Base-by-base conservation (phyloP, 257 asterid genomes). In the Solanum chmielewskii region DNA sequence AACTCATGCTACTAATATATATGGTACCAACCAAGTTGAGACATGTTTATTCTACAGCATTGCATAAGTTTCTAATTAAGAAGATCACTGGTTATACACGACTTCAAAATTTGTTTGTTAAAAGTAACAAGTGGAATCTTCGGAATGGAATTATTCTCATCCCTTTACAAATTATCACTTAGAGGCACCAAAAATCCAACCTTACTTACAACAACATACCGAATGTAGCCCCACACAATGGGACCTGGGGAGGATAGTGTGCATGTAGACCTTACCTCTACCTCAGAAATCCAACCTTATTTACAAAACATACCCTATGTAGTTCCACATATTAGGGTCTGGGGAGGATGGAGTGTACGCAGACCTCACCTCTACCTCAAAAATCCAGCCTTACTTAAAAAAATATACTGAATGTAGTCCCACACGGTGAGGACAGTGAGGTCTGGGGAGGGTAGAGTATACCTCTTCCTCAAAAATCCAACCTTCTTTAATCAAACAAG, bases 161-260 rank as follows among this genome's bases (percentile, higher is more conserved):
- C 91, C 89, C 86, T 94, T 91, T 93, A 94, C 88, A 93, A 88
- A 90, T 88, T 86, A 76, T 47, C 87, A 88, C 92, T 92, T 88
- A 94, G 70, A 73, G 97, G 98, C 92, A 91, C 86, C 92, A 97
- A 92, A 87, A 90, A 92, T 41, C 49, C 80, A 59, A 52, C n/a
- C 62, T 56, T 56, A 56, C 20, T 56, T 56, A 1, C 62, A 56
- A 56, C n/a, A 56, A 52, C 0, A 52, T 52, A 52, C 62, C 62
- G 0, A 52, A 52, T 52, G 62, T 52, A 16, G 23, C 18, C 0
- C 62, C 62, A 16, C 62, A 18, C n/a, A 6, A 0, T 52, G 23
- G 62, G 60, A 0, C 0, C 8, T 0, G 1, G 21, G 0, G 59
- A 49, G 20, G 0, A 15, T 15, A 49, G 21, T 5, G 21, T 15